Conservation (phyloP, 2,329 filamentous ascomycete genomes). For the Xylaria sp. region DNA sequence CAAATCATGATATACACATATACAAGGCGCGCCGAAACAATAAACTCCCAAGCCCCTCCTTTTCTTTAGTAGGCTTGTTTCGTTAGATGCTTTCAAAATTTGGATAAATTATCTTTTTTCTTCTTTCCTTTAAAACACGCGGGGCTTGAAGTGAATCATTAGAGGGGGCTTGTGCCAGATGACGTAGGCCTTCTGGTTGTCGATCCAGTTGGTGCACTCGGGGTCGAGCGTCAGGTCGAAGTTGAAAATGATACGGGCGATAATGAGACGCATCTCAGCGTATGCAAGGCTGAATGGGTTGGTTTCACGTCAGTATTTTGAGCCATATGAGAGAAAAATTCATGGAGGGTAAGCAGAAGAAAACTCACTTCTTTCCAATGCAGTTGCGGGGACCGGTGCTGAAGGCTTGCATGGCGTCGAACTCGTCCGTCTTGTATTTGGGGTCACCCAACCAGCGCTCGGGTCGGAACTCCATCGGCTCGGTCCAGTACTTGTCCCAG, state of each 20-base stretch:
- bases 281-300: constrained; percentile 45
- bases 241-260: constrained; percentile 47
- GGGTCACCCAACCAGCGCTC: constrained; percentile 46
- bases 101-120: not conserved
- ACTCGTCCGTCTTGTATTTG: constrained; percentile 42
- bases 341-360: too few relatives aligned
- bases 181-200: constrained; percentile 41
- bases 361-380: constrained; percentile 48
- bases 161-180: constrained; percentile 46
- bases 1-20: too few relatives aligned
- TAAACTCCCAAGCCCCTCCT: not conserved
- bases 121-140: constrained; percentile 26
- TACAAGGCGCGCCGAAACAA: constrained; percentile 21
- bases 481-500: constrained; percentile 44
- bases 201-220: constrained; percentile 39
- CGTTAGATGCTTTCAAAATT: not conserved
- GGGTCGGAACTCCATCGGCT: constrained; percentile 47
- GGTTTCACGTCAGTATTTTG: constrained; percentile 21
- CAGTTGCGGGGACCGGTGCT: constrained; percentile 48
- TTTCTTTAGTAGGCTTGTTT: not conserved
- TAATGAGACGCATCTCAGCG: constrained; percentile 49
- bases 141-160: constrained; percentile 40
- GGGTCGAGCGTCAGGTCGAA: constrained; percentile 45
- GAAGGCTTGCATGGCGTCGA: constrained; percentile 47
- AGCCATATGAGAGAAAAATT: not conserved